Base-by-base conservation (phyloP, 2,329 filamentous ascomycete species). In the Chrysosporium keratinophilum region DNA sequence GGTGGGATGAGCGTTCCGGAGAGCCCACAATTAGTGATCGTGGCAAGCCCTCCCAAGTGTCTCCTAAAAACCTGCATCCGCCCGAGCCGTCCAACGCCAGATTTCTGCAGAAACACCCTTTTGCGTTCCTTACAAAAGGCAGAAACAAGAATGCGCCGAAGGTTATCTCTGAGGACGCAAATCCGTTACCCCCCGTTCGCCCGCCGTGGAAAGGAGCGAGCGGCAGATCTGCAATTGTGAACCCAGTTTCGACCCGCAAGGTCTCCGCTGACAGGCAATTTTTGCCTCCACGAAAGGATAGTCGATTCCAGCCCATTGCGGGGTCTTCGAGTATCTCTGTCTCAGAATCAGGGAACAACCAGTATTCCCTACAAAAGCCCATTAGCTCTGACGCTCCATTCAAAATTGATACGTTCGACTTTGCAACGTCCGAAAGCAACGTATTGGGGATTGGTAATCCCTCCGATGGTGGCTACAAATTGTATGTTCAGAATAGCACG, bases 141-240 rank as follows among this genome's bases (percentile, higher is more conserved):
- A 71, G 69, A 50, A 69, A 71, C 37, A 71, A 60, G 56, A 69
- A 65, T 52, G 14, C n/a, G 15, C 10, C 34, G 65, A 66, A 57
- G 63, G 59, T 17, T 37, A 17, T 23, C 10, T 31, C 37, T 64
- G 65, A 59, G 63, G 60, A 47, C 64, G 62, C 44, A 60, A 68
- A 63, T 58, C 73, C 51, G 76, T 23, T 72, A 64, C 50, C 76
- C 19, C 80, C 82, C 4, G 76, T 59, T 39, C 55, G 68, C 42
- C 70, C 74, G 51, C 73, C 82, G 54, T 89, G 86, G 86, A 83
- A 82, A 61, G 85, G 85, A 15, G 81, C 82, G 37, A 88, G 82
- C 64, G 86, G 86, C 28, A 79, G 85, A 59, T 76, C 77, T 41
- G 74, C 78, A 35, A 74, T 87, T 54, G 77, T 86, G 34, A 76